These are phyloP conservation scores for Yarrowia sp. DNA, from an alignment of 805 yeast genomes.

Conservation along the genomic window DNA sequence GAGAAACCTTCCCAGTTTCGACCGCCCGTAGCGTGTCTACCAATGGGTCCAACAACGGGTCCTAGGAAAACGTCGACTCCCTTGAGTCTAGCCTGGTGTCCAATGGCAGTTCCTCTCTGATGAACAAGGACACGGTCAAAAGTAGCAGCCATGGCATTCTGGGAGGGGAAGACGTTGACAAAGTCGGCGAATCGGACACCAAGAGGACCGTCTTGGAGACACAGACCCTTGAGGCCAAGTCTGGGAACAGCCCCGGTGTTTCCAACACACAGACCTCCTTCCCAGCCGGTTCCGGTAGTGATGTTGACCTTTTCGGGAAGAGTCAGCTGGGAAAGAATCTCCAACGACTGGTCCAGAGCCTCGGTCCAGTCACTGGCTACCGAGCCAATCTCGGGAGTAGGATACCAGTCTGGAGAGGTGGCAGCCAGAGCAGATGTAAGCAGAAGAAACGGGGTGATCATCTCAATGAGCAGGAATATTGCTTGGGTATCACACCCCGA, in stretches of 20 bases:
- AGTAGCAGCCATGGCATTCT: conserved; percentile 64
- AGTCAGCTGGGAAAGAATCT: conserved; percentile 63
- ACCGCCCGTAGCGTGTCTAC: conserved; percentile 67
- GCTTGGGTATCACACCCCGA: background rate
- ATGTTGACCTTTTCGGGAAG: conserved; percentile 65
- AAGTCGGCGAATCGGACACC: conserved; percentile 64
- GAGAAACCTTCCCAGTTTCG: conserved; percentile 71
- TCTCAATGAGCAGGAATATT: too few relatives aligned
- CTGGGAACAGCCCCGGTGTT: conserved; percentile 66
- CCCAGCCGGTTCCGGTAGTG: conserved; percentile 71
- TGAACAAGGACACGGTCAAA: conserved; percentile 61
- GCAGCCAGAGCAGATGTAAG: background rate
- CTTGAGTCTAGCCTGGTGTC: conserved; percentile 60
- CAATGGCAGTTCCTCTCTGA: conserved; percentile 63
- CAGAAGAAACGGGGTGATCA: background rate
- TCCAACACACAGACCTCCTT: conserved; percentile 60
- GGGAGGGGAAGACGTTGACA: conserved; percentile 64
- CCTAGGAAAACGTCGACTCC: conserved; percentile 65
- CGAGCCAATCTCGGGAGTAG: conserved; percentile 43
- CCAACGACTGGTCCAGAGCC: conserved; percentile 63
- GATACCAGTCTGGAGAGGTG: conserved; percentile 42
- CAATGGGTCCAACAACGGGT: conserved; percentile 67
- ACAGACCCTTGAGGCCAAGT: conserved; percentile 60
- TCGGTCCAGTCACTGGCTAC: conserved; percentile 56
- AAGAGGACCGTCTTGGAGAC: conserved; percentile 68